Evolutionary conservation across 2,329 filamentous ascomycete genomes (phyloP), one percentile per base, ranked within the genome.

Genomic region (Neonectria coccinea): DNA sequence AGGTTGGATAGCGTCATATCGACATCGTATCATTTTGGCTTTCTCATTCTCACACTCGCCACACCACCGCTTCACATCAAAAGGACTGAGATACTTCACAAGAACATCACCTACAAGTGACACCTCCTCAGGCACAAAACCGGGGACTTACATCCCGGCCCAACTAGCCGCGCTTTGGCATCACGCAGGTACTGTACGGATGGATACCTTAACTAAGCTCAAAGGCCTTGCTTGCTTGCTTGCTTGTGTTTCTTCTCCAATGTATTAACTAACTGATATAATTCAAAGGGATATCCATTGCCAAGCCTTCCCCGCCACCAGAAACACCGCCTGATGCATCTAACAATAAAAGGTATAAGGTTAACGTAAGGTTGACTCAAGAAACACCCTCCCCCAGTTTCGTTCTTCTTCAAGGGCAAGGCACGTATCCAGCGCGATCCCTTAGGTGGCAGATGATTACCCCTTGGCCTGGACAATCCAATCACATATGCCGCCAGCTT

Each of bases 221-320:
- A 29, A 29, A 29, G 7, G 12, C 12, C 33, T 25, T 6, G 25
- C 5, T 36, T 36, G 33, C 5, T 36, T 36, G 33, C 33, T 36
- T 36, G 12, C 33, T 16, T 16, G 33, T 5, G 33, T n/a, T 39
- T 39, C 31, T 39, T 39, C 36, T 39, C 36, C 36, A 3, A n/a
- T 39, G 14, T 39, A 39, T 39, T n/a, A 39, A 39, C 3, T 18
- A 39, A 39, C 3, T 18, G 55, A 63, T 72, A 72, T 70, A 72
- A 66, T 67, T 73, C 67, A 65, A 73, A 65, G 66, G 71, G 62
- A 74, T 73, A 70, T 68, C 62, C 67, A 64, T 71, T 70, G 58
- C 56, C 63, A 62, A 66, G 62, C 53, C 60, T 52, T 50, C 66
- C 36, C 58, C 64, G 54, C 62, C 57, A 59, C 61, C 58, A 64